These are phyloP conservation scores for Sporobolus alterniflorus DNA, from an alignment of 202 grass and related monocot species.

Conservation along the genomic window DNA sequence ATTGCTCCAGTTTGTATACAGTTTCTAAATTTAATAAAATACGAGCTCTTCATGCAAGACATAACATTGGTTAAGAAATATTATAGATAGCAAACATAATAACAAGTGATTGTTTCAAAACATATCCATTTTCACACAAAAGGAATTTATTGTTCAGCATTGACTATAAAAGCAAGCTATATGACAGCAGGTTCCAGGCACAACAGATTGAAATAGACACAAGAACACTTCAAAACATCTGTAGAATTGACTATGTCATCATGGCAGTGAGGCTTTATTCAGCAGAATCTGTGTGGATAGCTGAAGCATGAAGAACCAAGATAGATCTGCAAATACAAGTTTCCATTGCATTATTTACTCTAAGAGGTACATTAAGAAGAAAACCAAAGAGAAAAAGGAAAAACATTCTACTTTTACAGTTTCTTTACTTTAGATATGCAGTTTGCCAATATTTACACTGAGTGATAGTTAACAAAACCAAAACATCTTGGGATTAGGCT, in stretches of 20 bases:
- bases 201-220: slow-evolving; percentile 13
- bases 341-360: neutral
- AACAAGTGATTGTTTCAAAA: slow-evolving; percentile 26
- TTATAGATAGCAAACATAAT: slow-evolving; percentile 2
- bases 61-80: neutral
- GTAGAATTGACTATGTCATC: slow-evolving; percentile 24
- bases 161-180: slow-evolving; percentile 27
- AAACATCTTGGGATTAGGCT: neutral
- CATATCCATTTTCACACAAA: slow-evolving; percentile 15
- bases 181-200: slow-evolving; percentile 31
- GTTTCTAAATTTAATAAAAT: no score
- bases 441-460: neutral
- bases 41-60: no score
- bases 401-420: neutral
- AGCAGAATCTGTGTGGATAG: slow-evolving; percentile 61
- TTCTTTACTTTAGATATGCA: neutral
- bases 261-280: slow-evolving; percentile 53
- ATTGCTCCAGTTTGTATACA: no score
- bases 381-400: neutral
- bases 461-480: neutral
- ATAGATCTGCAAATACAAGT: neutral
- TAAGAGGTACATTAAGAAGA: neutral
- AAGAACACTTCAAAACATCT: slow-evolving; percentile 29
- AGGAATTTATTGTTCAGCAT: slow-evolving; percentile 50
- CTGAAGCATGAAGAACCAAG: slow-evolving; percentile 41